phyloP scores from a whole-genome alignment of 2,329 filamentous ascomycete species.

The Colletotrichum filicis region DNA sequence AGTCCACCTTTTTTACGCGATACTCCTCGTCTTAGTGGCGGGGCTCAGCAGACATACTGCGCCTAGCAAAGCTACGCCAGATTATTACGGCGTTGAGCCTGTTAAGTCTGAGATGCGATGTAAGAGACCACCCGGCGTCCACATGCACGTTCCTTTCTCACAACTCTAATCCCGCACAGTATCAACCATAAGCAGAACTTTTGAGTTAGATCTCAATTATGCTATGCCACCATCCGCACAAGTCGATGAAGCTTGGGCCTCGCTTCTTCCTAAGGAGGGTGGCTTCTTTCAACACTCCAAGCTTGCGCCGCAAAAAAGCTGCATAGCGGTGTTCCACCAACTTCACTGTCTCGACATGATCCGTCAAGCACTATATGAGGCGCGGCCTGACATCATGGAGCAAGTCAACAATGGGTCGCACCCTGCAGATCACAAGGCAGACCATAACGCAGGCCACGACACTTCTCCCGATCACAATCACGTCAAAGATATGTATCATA shows the following conservation, averaged over 20 bases:
- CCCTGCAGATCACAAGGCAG: background rate
- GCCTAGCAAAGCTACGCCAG: background rate
- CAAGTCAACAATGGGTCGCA: background rate
- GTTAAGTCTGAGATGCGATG: background rate
- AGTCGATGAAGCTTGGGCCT: slow-evolving; percentile 4
- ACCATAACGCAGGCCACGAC: background rate
- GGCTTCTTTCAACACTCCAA: slow-evolving; percentile 3
- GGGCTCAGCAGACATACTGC: background rate
- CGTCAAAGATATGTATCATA: background rate
- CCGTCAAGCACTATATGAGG: slow-evolving; percentile 16
- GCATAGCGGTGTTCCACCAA: slow-evolving; percentile 35
- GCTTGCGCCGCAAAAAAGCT: slow-evolving; percentile 2
- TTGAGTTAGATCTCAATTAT: background rate
- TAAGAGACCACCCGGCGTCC: background rate
- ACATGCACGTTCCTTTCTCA: no score
- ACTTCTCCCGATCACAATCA: background rate
- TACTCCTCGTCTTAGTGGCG: slow-evolving; percentile 3
- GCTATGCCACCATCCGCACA: background rate
- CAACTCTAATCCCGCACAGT: background rate
- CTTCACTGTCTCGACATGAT: slow-evolving; percentile 39
- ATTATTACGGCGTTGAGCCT: background rate
- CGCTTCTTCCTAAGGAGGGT: background rate
- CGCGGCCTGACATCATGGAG: background rate
- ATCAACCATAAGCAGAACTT: background rate
- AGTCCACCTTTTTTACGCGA: background rate